Base-by-base conservation (phyloP, 2,329 filamentous ascomycete genomes). In the Domatiomyces globalis region DNA sequence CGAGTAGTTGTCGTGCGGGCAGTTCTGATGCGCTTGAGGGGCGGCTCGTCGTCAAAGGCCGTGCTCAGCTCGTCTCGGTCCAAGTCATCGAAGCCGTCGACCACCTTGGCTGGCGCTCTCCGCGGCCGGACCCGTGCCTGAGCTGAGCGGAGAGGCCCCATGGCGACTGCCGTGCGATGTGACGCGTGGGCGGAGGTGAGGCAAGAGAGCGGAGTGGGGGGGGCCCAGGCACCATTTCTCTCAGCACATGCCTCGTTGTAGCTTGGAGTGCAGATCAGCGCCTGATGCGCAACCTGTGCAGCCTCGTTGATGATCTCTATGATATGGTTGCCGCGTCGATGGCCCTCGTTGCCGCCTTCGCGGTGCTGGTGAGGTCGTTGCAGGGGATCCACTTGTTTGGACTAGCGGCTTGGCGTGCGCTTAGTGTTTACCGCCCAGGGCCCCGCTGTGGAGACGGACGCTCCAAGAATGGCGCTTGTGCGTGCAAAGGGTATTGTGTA, bases 11-110 rank as follows among this genome's bases (percentile, higher is more conserved):
- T 46, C 20, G 51, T 52, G 22, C 54, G 53, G 22, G 56, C 54
- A 70, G 95, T 95, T 67, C 80, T 78, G 59, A 82, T 76, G 63
- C 78, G 79, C 69, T 87, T 88, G 1, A 74, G 74, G 10, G 83
- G 81, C 22, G 82, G 81, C 58, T 84, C 82, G 46, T 74, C 56
- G 39, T 57, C 57, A 6, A 53, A 50, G 25, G 56, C 54, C 33
- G 51, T 54, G 18, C 54, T 56, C 43, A 59, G 56, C 18, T 68
- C 67, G 45, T 60, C 63, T 48, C 60, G 46, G 43, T 60, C 58
- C 44, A 58, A 59, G 25, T 66, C 62, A 10, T 61, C 60, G 49
- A 55, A 55, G 7, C 54, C 49, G 49, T 51, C 62, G 43, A 62
- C 59, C 15, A 60, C 55, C 55, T 66, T 69, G 43, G 64, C 52